Evolutionary conservation across 2,329 filamentous ascomycete genomes (phyloP).

Genomic region (Xylariales sp.): DNA sequence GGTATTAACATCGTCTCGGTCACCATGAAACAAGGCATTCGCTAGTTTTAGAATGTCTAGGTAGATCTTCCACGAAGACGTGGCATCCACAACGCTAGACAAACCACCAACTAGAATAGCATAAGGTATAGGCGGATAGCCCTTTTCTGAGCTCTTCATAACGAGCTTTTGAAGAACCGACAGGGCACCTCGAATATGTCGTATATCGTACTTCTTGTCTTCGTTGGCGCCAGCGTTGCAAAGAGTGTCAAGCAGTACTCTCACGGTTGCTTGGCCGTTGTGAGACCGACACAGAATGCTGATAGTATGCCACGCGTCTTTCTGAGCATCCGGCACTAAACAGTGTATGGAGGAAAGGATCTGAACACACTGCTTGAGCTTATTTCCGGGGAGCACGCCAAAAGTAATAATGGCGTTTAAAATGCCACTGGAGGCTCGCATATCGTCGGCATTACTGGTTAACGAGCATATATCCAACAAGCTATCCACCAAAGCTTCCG

Average conservation of each 20-base stretch:
- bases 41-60: conserved; percentile 63
- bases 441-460: conserved; percentile 72
- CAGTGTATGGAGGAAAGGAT: conserved; percentile 79
- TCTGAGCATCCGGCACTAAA: conserved; percentile 69
- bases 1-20: conserved; percentile 63
- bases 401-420: conserved; percentile 79
- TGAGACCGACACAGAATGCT: conserved; percentile 79
- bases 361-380: conserved; percentile 74
- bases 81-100: conserved; percentile 60
- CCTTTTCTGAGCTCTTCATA: conserved; percentile 68
- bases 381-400: conserved; percentile 72
- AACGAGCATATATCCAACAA: conserved; percentile 75
- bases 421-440: conserved; percentile 74
- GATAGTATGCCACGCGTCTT: conserved; percentile 76
- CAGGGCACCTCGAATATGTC: conserved; percentile 71
- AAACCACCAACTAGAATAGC: conserved; percentile 69
- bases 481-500: conserved; percentile 70
- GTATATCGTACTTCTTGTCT: conserved; percentile 62
- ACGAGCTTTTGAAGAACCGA: conserved; percentile 72
- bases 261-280: conserved; percentile 75
- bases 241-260: conserved; percentile 72
- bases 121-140: conserved; percentile 70
- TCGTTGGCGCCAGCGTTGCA: conserved; percentile 60
- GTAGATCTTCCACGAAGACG: conserved; percentile 59
- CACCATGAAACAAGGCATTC: conserved; percentile 66